Evolutionary conservation across 768 basidiomycete genomes (phyloP), one percentile per base, ranked within the genome.

Genomic region (Dacryopinax spathularia): DNA sequence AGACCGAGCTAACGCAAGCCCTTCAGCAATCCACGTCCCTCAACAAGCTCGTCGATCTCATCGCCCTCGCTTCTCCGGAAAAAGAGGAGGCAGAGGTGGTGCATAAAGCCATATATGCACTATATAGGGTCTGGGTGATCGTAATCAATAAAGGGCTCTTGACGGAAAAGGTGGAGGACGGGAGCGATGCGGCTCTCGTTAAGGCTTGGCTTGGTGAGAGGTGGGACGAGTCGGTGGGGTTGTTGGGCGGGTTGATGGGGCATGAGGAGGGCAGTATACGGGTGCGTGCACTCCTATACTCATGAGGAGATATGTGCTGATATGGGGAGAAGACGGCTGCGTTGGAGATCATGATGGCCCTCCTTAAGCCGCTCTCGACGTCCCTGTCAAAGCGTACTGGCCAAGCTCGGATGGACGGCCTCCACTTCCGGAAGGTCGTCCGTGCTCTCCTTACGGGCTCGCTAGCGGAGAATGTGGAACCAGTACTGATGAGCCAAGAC

Each of bases 121-220:
- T 88, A 4, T 93, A 95, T 72, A 77, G 93, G 36, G 78, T 86
- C 13, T 92, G 91, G 70, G 82, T 88, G 9, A 68, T 79, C 22
- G 74, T 89, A 34, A 79, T 91, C 59, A 72, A 78, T 2, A 78
- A 78, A 33, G 82, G 84, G 1, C 82, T 84, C 66, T 75, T 91
- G 15, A 39, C 65, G 34, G 62, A 75, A 34, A 75, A 76, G 29
- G 78, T 77, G 16, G 76, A 81, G 34, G 84, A 83, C 29, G 81
- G 80, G 16, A 80, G 82, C 37, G 82, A 82, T 68, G 78, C 81
- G 18, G 78, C 77, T 65, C 72, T 77, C 12, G 88, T 92, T 6
- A 83, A 85, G 66, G 76, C 78, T 27, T 97, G 94, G 94, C 75
- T 93, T 60, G 83, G 84, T 79, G 89, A 86, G 65, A 78, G 84